Conservation (phyloP, 163 green algal species). For the Scenedesmus sp. region DNA sequence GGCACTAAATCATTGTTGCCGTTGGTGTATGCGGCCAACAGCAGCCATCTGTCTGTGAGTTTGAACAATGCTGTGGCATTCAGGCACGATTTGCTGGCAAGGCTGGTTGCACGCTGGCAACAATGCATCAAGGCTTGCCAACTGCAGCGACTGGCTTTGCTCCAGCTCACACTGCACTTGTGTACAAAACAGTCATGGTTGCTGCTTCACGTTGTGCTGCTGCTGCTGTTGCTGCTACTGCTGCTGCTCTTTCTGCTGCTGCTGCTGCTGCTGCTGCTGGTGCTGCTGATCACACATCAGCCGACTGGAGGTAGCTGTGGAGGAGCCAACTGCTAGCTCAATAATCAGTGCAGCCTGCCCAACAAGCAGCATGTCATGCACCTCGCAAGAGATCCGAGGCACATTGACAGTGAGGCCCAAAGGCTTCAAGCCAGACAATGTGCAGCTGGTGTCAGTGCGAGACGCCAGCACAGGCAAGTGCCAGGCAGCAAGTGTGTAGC, state of each 20-base stretch:
- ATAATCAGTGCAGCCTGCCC: background rate
- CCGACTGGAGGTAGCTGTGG: background rate
- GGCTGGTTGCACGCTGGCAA: too few species aligned
- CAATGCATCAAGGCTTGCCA: too few species aligned
- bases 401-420: background rate
- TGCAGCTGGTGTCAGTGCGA: background rate
- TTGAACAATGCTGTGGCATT: too few species aligned
- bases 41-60: too few species aligned
- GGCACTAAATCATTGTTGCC: too few species aligned
- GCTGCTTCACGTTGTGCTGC: too few species aligned
- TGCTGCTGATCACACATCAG: background rate
- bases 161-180: too few species aligned
- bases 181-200: too few species aligned
- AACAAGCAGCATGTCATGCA: background rate
- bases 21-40: too few species aligned
- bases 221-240: too few species aligned
- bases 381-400: background rate
- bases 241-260: background rate
- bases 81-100: too few species aligned
- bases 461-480: background rate
- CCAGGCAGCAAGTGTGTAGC: background rate
- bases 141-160: too few species aligned
- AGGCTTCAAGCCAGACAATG: background rate
- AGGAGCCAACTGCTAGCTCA: background rate
- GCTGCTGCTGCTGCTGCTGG: background rate